phyloP scores from a whole-genome alignment of 2,329 filamentous ascomycete species.

The Polychaeton citri region DNA sequence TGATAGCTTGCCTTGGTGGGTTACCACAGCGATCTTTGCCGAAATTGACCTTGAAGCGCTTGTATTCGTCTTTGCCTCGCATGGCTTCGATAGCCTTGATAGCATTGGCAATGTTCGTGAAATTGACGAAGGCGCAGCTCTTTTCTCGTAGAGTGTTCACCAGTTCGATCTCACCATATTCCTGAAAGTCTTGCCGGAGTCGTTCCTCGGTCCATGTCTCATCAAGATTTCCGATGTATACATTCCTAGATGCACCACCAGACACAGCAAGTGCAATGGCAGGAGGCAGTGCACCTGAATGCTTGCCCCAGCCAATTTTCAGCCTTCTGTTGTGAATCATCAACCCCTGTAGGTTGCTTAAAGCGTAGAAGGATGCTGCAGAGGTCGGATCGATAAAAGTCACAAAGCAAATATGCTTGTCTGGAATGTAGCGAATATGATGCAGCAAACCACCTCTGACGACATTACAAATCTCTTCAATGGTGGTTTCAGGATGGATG shows the following conservation, averaged over 20 bases:
- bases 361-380: slow-evolving; percentile 90
- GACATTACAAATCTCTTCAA: slow-evolving; percentile 99
- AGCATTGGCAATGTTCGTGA: slow-evolving; percentile 98
- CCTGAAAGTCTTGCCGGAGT: slow-evolving; percentile 87
- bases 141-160: slow-evolving; percentile 96
- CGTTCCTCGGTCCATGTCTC: slow-evolving; percentile 96
- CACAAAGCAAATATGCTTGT: slow-evolving; percentile 99
- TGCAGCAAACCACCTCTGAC: slow-evolving; percentile 90
- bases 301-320: slow-evolving; percentile 99
- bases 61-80: slow-evolving; percentile 89
- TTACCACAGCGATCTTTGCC: slow-evolving; percentile 98
- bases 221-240: slow-evolving; percentile 95
- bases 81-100: slow-evolving; percentile 99
- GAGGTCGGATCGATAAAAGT: slow-evolving; percentile 98
- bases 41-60: slow-evolving; percentile 98
- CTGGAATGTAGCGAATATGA: slow-evolving; percentile 96
- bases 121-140: slow-evolving; percentile 98
- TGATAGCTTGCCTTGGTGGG: slow-evolving; percentile 73
- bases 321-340: slow-evolving; percentile 98
- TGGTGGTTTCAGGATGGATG: slow-evolving; percentile 96
- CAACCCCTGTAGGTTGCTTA: slow-evolving; percentile 91
- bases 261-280: slow-evolving; percentile 93
- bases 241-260: slow-evolving; percentile 92
- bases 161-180: slow-evolving; percentile 94
- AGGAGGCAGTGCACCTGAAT: slow-evolving; percentile 88